Base-by-base conservation (phyloP, 257 asterid species). In the Coffea canephora region DNA sequence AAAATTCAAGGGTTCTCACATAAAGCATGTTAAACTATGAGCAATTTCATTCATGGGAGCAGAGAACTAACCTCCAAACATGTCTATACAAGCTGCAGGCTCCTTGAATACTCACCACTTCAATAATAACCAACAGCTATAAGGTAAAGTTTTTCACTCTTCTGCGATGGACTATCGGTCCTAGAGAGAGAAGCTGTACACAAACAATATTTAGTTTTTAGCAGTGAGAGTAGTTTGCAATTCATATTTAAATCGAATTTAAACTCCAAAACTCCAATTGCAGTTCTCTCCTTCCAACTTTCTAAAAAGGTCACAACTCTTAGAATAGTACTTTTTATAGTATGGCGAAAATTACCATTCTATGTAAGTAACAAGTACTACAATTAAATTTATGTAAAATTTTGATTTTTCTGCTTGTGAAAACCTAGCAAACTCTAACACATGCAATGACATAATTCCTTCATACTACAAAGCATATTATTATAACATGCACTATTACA, bases 41-140 rank as follows among this genome's bases (percentile, higher is more conserved):
- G n/a, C 55, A 57, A 9, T 13, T 57, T 21, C 41, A 61, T 36
- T 18, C 12, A 3, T 21, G 11, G 55, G 14, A 57, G 54, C 19
- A 39, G 52, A 75, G 19, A 75, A 36, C 77, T 19, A 49, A 93
- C 97, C 97, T 89, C 93, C 83, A 91, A 84, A 87, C 92, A 89
- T 69, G 82, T 89, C 31, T 27, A 27, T 27, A 27, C 31, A 27
- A 27, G 31, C 31, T 27, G 31, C 31, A 27, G 31, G 31, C 97
- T 83, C 78, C 91, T 93, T 64, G 93, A 52, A 80, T 87, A 93
- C 70, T 93, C 90, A 7, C 91, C 87, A 55, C 54, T 74, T 43
- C 54, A 70, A 19, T 36, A 54, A 27, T 11, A 50, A 19, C 65
- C 55, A 41, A 82, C 50, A 62, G 70, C 69, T 18, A 70, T 73